These are phyloP conservation scores for Fraxinus floribunda DNA, from an alignment of 305 asterid species.

Conservation along the genomic window DNA sequence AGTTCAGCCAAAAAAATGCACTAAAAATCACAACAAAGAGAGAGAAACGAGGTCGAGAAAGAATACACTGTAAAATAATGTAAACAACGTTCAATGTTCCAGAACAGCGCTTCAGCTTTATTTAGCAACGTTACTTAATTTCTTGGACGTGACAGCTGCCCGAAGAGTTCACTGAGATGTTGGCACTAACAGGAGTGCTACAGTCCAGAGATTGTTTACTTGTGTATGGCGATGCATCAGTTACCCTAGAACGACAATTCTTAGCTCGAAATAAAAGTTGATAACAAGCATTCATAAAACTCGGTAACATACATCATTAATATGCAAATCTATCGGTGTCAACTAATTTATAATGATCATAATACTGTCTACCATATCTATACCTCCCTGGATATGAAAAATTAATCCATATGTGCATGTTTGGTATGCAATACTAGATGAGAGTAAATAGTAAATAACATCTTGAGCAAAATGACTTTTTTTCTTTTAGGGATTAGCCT, in stretches of 20 bases:
- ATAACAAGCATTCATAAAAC: neutral
- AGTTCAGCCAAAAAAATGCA: constrained; percentile 18
- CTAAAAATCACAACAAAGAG: constrained; percentile 24
- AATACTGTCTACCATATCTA: neutral
- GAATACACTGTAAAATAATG: neutral
- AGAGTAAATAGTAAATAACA: neutral
- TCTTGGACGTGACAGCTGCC: constrained; percentile 32
- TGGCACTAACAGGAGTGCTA: neutral
- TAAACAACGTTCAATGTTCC: neutral
- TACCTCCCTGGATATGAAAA: neutral
- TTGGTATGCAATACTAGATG: neutral
- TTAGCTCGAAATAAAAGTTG: neutral
- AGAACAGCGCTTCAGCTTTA: constrained; percentile 4
- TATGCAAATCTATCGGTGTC: neutral
- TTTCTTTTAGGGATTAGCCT: neutral
- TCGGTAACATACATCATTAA: neutral
- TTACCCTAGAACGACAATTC: constrained; percentile 31
- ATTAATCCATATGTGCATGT: neutral
- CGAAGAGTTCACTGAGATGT: constrained; percentile 31
- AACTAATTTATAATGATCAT: neutral
- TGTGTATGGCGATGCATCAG: constrained; percentile 38
- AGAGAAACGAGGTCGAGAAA: constrained; percentile 17
- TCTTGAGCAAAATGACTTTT: neutral
- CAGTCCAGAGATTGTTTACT: constrained; percentile 19
- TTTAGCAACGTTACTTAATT: neutral